A percentile compares a stretch with the other conserved stretches of the same genome.
These are phyloP conservation scores for Acacia crassicarpa DNA, from an alignment of 306 rosid species.

Conservation along the genomic window DNA sequence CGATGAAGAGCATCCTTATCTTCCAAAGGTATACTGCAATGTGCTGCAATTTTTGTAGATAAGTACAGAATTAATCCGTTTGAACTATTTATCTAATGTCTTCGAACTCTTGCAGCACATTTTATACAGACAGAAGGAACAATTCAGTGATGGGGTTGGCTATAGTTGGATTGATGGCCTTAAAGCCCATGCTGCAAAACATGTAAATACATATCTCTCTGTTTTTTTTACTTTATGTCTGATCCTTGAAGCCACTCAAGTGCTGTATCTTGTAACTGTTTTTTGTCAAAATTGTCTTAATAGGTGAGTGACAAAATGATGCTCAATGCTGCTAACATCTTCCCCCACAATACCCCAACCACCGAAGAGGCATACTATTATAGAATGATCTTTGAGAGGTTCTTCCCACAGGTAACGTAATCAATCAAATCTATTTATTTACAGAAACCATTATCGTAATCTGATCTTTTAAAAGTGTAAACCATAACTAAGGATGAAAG, in stretches of 20 bases:
- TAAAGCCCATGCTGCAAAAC: conserved; percentile 81
- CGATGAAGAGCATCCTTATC: conserved; percentile 85
- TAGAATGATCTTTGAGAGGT: conserved; percentile 92
- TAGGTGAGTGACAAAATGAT: conserved; percentile 91
- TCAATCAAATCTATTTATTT: not conserved
- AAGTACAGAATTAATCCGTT: not conserved
- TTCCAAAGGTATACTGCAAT: conserved; percentile 71
- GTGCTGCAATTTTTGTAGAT: not conserved
- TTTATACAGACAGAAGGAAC: conserved; percentile 92
- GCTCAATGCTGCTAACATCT: conserved; percentile 74
- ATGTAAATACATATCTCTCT: conserved; percentile 44
- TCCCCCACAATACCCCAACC: conserved; percentile 84
- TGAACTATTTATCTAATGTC: conserved; percentile 26
- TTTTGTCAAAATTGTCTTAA: not conserved
- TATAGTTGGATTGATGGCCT: conserved; percentile 99
- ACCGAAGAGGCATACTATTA: conserved; percentile 94
- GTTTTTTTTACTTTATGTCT: not conserved
- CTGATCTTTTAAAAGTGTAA: not conserved
- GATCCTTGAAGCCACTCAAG: not conserved
- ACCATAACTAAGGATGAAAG: not conserved
- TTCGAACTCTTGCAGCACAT: conserved; percentile 66
- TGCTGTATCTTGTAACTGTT: conserved; percentile 15
- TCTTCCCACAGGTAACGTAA: conserved; percentile 80
- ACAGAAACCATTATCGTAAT: not conserved
- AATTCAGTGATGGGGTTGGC: conserved; percentile 97